Conservation (phyloP, 1,284 basidiomycete genomes). For the Polyporus tsugae region DNA sequence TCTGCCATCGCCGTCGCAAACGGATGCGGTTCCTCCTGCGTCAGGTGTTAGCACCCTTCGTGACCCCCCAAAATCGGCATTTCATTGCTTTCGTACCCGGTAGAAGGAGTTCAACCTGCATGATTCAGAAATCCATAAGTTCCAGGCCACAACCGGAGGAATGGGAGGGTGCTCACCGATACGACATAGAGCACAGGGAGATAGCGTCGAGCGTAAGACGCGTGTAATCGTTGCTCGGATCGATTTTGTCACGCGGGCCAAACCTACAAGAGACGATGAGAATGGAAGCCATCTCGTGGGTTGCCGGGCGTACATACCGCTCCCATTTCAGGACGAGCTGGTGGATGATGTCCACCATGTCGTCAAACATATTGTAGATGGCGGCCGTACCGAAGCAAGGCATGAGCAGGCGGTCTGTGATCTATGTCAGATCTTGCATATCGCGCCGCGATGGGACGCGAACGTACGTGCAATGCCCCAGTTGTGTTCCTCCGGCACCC, state of each 20-base stretch:
- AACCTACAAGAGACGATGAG: constrained; percentile 41
- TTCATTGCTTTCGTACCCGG: constrained; percentile 13
- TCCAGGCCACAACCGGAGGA: not conserved
- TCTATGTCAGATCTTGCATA: not conserved
- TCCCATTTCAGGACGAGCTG: constrained; percentile 59
- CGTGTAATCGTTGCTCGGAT: constrained; percentile 56
- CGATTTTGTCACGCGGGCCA: constrained; percentile 51
- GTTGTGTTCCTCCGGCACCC: constrained; percentile 51
- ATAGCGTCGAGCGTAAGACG: constrained; percentile 58
- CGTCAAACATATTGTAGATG: constrained; percentile 56
- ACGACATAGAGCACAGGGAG: constrained; percentile 53
- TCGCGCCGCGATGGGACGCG: not conserved
- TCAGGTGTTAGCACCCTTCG: not conserved
- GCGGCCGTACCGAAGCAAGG: constrained; percentile 58
- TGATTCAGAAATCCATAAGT: not conserved
- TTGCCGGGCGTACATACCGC: constrained; percentile 39
- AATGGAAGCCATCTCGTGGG: not conserved
- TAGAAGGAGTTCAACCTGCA: constrained; percentile 40
- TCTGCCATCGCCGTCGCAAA: constrained; percentile 54
- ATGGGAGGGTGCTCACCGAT: constrained; percentile 39
- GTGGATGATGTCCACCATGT: constrained; percentile 56
- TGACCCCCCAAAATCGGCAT: too few relatives aligned
- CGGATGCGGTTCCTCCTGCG: constrained; percentile 46
- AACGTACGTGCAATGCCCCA: constrained; percentile 57
- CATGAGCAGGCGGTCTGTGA: constrained; percentile 57